Evolutionary conservation across 176 grass and related monocot genomes (phyloP).

Genomic region (Eremochloa ophiuroides): DNA sequence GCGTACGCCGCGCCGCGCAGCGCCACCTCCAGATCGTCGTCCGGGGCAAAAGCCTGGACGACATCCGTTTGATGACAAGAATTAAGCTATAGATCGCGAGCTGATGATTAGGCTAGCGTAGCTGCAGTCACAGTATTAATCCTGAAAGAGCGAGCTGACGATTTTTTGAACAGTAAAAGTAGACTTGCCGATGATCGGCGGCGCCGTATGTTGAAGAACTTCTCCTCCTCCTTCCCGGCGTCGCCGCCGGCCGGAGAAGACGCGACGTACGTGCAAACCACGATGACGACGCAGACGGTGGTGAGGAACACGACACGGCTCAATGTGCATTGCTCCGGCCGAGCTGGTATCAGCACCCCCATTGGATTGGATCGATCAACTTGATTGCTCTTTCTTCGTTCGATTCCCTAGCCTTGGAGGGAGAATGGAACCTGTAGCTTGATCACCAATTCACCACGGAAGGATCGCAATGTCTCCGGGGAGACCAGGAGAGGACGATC

Average conservation of each 20-base stretch:
- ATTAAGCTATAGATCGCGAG: no score
- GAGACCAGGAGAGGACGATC: background rate
- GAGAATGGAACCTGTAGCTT: no score
- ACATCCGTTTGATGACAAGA: background rate
- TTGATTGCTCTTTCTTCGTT: background rate
- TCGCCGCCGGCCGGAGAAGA: constrained; percentile 8
- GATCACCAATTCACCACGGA: constrained; percentile 20
- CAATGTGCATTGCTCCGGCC: constrained; percentile 31
- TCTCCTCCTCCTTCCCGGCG: constrained; percentile 12
- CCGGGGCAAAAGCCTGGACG: background rate
- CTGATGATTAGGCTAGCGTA: no score
- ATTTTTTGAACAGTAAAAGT: background rate
- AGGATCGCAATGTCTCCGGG: background rate
- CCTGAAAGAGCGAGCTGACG: background rate
- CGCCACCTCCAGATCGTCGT: constrained; percentile 48
- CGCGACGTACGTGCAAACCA: constrained; percentile 19
- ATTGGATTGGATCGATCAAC: background rate
- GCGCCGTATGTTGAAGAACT: constrained; percentile 30
- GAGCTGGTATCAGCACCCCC: background rate
- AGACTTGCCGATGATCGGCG: constrained; percentile 9
- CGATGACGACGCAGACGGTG: constrained; percentile 18
- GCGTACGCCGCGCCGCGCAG: constrained; percentile 45
- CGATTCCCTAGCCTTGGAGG: background rate
- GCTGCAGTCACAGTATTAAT: background rate
- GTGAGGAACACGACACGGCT: background rate